phyloP scores from a whole-genome alignment of 768 basidiomycete genomes.

The Hortiboletus campestris region DNA sequence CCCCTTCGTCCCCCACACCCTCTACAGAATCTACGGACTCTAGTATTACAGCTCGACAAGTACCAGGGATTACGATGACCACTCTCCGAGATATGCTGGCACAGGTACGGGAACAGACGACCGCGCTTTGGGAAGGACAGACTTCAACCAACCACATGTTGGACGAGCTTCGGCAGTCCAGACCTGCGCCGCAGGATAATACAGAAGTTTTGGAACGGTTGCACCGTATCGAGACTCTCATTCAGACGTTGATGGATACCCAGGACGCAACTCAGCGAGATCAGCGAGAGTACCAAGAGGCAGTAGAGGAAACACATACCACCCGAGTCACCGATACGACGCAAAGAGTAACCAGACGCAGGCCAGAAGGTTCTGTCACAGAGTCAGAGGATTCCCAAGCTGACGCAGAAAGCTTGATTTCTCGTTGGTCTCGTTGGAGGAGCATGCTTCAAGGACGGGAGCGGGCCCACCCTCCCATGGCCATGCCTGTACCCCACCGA shows the following conservation, averaged over 20 bases:
- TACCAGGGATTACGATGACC: constrained; percentile 36
- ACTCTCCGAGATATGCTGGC: constrained; percentile 54
- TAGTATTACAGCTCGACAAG: constrained; percentile 36
- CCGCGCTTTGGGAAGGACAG: constrained; percentile 64
- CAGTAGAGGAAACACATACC: constrained; percentile 15
- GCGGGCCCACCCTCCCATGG: constrained; percentile 32
- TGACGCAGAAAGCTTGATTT: constrained; percentile 25
- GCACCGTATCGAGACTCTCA: constrained; percentile 23
- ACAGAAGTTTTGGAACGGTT: constrained; percentile 37
- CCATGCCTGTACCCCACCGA: constrained; percentile 44
- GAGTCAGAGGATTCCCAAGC: constrained; percentile 30
- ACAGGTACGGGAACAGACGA: constrained; percentile 56
- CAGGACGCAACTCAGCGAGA: constrained; percentile 3
- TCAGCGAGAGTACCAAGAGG: not conserved
- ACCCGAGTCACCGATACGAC: constrained; percentile 15
- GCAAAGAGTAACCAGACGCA: constrained; percentile 10
- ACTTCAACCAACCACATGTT: constrained; percentile 55
- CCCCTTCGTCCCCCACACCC: constrained; percentile 37
- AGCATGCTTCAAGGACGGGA: constrained; percentile 24
- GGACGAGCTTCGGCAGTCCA: constrained; percentile 55
- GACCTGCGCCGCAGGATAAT: constrained; percentile 39
- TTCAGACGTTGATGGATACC: constrained; percentile 12
- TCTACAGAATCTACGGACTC: constrained; percentile 31
- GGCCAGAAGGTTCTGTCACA: constrained; percentile 26
- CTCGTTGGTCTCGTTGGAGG: constrained; percentile 33